phyloP scores from a whole-genome alignment of 2,329 filamentous ascomycete species.

The Pseudocercospora cruenta region DNA sequence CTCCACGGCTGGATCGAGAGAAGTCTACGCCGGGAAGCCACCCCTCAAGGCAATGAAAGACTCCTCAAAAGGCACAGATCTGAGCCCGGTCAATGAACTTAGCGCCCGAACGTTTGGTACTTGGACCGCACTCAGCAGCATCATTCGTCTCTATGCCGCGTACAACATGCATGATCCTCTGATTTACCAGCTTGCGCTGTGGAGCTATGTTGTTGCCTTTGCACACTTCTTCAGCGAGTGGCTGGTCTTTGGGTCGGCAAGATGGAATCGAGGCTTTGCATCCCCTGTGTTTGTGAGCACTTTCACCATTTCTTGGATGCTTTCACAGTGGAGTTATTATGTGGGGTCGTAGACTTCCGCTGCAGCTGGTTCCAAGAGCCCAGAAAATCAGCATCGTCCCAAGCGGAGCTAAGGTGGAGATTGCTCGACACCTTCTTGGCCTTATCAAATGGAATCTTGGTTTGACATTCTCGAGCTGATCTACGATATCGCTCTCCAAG shows the following conservation, averaged over 20 bases:
- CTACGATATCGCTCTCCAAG: no score
- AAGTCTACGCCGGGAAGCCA: constrained; percentile 76
- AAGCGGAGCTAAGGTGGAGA: no score
- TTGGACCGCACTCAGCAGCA: constrained; percentile 78
- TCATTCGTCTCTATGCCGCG: constrained; percentile 80
- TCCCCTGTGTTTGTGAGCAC: constrained; percentile 63
- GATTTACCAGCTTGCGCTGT: constrained; percentile 78
- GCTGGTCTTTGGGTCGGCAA: constrained; percentile 75
- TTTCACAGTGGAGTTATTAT: constrained; percentile 59
- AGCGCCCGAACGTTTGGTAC: constrained; percentile 81
- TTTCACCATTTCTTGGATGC: constrained; percentile 64
- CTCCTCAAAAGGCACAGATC: constrained; percentile 34
- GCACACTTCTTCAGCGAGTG: constrained; percentile 81
- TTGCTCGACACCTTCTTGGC: not conserved
- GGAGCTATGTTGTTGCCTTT: constrained; percentile 79
- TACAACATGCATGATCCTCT: constrained; percentile 75
- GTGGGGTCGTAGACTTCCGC: constrained; percentile 16
- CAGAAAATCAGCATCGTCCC: no score
- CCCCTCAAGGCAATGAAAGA: constrained; percentile 38
- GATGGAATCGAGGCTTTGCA: constrained; percentile 62
- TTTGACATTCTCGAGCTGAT: no score
- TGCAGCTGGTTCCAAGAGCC: not conserved
- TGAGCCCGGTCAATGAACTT: constrained; percentile 67
- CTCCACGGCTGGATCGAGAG: constrained; percentile 79
- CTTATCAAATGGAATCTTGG: not conserved